A percentile compares a stretch with the other conserved stretches of the same genome.
Conservation (phyloP, 768 basidiomycete species). For the Amanita rimosa region DNA sequence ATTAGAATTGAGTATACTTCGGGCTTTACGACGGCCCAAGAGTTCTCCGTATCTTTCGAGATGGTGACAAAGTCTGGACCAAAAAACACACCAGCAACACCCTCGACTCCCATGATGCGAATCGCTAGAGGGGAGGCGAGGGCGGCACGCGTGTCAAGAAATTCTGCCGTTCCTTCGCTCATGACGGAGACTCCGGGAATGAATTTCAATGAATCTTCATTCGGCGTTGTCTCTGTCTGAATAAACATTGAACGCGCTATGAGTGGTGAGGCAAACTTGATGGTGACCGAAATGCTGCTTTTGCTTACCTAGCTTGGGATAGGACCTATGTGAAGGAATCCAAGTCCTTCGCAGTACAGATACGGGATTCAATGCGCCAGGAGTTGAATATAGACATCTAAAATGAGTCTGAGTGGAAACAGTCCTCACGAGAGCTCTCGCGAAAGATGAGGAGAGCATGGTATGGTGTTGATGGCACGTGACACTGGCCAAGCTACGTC, state of each 20-base stretch:
- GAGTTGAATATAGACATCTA: neutral
- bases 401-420: neutral
- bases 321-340: neutral
- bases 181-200: constrained; percentile 89
- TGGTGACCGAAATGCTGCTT: neutral
- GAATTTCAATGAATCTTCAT: constrained; percentile 96
- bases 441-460: neutral
- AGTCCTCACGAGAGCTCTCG: neutral
- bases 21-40: constrained; percentile 90
- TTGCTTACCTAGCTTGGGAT: constrained; percentile 1
- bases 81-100: constrained; percentile 83
- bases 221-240: constrained; percentile 95
- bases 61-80: constrained; percentile 98
- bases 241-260: constrained; percentile 91
- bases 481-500: constrained; percentile 2
- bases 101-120: constrained; percentile 89
- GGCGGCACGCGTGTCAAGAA: constrained; percentile 80
- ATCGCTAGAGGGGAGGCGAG: constrained; percentile 91
- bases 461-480: neutral
- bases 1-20: constrained; percentile 94
- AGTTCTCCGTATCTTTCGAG: constrained; percentile 75
- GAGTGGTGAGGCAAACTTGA: neutral
- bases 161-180: constrained; percentile 84
- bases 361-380: neutral
- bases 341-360: neutral